Percentiles rank a stretch among this genome's conserved stretches.
phyloP scores from a whole-genome alignment of 139 green algal species.

The Eudorina sp. region DNA sequence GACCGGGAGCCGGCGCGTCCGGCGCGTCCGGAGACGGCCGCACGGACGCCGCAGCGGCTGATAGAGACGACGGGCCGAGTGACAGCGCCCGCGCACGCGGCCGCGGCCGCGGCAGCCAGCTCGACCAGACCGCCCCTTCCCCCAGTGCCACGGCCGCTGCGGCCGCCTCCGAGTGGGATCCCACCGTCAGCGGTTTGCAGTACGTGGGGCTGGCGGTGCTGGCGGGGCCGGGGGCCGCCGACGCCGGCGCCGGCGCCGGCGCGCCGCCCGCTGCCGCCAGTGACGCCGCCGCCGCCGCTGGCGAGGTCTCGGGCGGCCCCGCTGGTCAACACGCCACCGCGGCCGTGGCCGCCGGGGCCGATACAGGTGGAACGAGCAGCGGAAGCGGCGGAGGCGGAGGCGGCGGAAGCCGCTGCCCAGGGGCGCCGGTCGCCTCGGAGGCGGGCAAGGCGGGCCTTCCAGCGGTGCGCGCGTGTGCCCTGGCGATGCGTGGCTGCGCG shows the following conservation, averaged over 20 bases:
- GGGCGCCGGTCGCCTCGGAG: background rate
- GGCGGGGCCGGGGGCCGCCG: background rate
- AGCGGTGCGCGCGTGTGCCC: constrained; percentile 12
- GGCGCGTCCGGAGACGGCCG: no score
- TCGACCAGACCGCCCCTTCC: no score
- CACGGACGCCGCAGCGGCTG: background rate
- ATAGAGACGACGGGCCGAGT: background rate
- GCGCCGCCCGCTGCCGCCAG: no score
- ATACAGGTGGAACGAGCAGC: background rate
- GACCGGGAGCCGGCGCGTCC: background rate
- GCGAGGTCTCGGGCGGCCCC: no score
- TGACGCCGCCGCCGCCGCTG: background rate
- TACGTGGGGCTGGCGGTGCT: constrained; percentile 28
- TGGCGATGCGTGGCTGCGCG: background rate
- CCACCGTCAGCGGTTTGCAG: background rate
- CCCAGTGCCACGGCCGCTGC: no score
- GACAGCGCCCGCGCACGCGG: no score
- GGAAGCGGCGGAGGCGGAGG: background rate
- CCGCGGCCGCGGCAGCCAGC: background rate
- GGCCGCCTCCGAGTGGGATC: background rate
- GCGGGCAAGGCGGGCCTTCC: background rate
- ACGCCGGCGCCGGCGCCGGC: background rate
- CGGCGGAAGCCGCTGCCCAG: background rate
- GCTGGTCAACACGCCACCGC: no score
- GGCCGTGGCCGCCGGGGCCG: no score